Base-by-base conservation (phyloP, 495 filamentous ascomycete species). In the Lasiosphaeria hispida region DNA sequence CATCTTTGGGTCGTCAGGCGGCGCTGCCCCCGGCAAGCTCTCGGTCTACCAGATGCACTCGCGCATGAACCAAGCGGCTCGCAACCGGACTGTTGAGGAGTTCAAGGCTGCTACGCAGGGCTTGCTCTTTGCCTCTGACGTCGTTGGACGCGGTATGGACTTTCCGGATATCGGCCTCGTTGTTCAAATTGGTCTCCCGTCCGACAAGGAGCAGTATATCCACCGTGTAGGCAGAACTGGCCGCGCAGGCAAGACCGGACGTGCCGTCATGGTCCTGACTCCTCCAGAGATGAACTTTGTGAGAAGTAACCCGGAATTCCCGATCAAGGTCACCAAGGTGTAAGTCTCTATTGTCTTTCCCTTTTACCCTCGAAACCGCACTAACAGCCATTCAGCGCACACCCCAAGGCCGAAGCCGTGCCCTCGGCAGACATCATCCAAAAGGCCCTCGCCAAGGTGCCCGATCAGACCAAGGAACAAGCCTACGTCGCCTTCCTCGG, bases 181-280 rank as follows among this genome's bases (percentile, higher is more conserved):
- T 13, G 77, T 97, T 58, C 96, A 96, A 67, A 92, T 96, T 71
- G 93, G 96, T 65, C 79, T 96, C 42, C 92, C 93, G 0, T 79
- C 80, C 7, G 87, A 85, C 56, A 72, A 89, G 35, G 87, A 85
- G 8, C 87, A 85, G 30, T 97, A 97, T 61, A 86, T 97, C 10
- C 93, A 97, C 71, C 88, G 93, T 19, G 90, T 96, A 14, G 92
- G 92, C n/a, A 81, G 92, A 53, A 96, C 92, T 1, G 92, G 92
- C 11, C 78, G 92, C 69, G 92, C 92, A 3, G 89, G 89, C 44
- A 88, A 85, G 60, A 67, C 72, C 10, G 93, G 93, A 55, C 82
- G 86, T 34, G 92, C 92, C 52, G 88, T 93, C 67, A 96, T 96
- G 77, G 88, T 96, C 73, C 75, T 94, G 53, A 66, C 80, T 8